These are phyloP conservation scores for Amphibolis antarctica DNA, from an alignment of 106 monocot species.

Conservation along the genomic window DNA sequence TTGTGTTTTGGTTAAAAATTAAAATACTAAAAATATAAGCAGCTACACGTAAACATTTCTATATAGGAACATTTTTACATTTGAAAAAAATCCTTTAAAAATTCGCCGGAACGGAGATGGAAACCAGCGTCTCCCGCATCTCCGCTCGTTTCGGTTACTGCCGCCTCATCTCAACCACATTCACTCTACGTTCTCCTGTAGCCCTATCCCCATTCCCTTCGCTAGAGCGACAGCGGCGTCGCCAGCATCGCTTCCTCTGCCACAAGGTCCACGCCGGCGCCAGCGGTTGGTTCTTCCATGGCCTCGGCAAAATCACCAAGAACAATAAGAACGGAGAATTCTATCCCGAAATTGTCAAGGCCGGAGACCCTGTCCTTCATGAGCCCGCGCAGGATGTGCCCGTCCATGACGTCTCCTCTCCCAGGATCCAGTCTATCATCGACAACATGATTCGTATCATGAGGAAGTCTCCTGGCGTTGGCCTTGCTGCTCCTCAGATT, in stretches of 20 bases:
- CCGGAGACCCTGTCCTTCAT: slow-evolving; percentile 88
- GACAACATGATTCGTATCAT: slow-evolving; percentile 73
- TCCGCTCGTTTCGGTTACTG: neutral
- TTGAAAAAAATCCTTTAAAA: no score
- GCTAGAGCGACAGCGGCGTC: neutral
- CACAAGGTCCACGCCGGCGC: slow-evolving; percentile 1
- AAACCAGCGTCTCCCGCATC: neutral
- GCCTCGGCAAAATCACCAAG: slow-evolving; percentile 27
- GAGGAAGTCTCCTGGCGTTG: slow-evolving; percentile 78
- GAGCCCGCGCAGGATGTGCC: slow-evolving; percentile 52
- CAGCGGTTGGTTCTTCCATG: slow-evolving; percentile 48
- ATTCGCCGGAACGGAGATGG: neutral
- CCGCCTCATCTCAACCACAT: neutral
- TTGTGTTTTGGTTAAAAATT: no score
- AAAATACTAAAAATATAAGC: no score
- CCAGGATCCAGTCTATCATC: slow-evolving; percentile 48
- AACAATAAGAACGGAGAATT: slow-evolving; percentile 16
- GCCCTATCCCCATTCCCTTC: neutral
- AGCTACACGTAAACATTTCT: no score
- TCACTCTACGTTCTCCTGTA: neutral
- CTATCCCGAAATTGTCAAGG: slow-evolving; percentile 69
- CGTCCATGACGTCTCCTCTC: slow-evolving; percentile 41
- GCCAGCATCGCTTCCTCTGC: neutral
- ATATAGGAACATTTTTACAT: no score
- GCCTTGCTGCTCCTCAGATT: slow-evolving; percentile 92